A percentile compares a stretch with the other conserved stretches of the same genome.
These are phyloP conservation scores for Pelagophyceae sp. DNA, from an alignment of 352 stramenopile genomes.

Conservation along the genomic window DNA sequence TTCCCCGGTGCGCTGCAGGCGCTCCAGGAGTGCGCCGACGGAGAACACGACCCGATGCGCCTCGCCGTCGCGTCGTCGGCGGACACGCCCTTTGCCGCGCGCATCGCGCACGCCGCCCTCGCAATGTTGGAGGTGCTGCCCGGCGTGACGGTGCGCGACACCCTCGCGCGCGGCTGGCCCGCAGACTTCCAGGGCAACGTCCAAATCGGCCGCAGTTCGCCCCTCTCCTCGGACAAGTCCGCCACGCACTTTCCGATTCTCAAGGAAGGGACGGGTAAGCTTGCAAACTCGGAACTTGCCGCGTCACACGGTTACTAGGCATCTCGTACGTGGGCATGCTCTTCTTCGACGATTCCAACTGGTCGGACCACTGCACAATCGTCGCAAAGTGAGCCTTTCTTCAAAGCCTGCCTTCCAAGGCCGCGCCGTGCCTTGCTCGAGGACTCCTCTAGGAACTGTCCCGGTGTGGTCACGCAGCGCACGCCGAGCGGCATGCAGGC, in stretches of 20 bases:
- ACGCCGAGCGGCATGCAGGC: constrained; percentile 52
- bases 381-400: too few species aligned
- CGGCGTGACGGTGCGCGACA: constrained; percentile 51
- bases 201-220: constrained; percentile 56
- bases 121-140: constrained; percentile 53
- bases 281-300: too few species aligned
- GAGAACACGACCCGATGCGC: constrained; percentile 52
- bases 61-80: constrained; percentile 56
- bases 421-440: constrained; percentile 30
- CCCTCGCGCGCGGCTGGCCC: constrained; percentile 49
- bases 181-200: constrained; percentile 47
- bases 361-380: constrained; percentile 65
- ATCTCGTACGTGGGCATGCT: constrained; percentile 86
- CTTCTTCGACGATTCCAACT: constrained; percentile 88
- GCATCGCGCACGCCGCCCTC: constrained; percentile 46
- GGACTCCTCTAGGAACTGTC: constrained; percentile 44
- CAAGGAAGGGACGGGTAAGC: constrained; percentile 68
- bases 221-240: constrained; percentile 54
- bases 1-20: constrained; percentile 52
- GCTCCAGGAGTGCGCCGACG: constrained; percentile 52
- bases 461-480: constrained; percentile 48
- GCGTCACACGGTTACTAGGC: too few species aligned
- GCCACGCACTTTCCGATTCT: constrained; percentile 78
- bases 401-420: neutral
- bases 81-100: constrained; percentile 51